These are phyloP conservation scores for Phaeosphaeriaceae sp. DNA, from an alignment of 2,329 filamentous ascomycete species.

Conservation along the genomic window DNA sequence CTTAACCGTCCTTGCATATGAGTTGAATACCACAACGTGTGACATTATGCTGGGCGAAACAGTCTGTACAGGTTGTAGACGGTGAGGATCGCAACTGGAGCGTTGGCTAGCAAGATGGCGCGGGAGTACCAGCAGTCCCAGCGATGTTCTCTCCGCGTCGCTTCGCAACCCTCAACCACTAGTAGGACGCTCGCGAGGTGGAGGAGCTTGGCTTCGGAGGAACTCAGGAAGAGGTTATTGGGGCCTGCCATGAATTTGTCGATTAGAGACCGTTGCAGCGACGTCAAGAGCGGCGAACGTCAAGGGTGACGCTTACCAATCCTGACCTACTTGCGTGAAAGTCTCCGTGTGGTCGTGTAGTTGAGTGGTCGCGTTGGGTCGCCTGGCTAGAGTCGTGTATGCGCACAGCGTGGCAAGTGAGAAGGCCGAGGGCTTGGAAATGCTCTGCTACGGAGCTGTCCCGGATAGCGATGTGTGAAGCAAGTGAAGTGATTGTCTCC, in stretches of 20 bases:
- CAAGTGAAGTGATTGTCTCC: not conserved
- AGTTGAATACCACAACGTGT: slow-evolving; percentile 86
- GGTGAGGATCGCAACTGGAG: slow-evolving; percentile 30
- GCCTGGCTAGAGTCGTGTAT: not conserved
- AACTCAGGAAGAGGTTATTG: slow-evolving; percentile 38
- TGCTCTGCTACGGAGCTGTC: not conserved
- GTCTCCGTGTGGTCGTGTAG: not conserved
- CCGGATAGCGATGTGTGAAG: not conserved
- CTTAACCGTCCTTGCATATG: slow-evolving; percentile 75
- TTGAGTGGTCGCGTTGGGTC: not conserved
- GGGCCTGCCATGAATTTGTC: slow-evolving; percentile 39
- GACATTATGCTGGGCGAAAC: slow-evolving; percentile 71
- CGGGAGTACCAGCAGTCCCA: slow-evolving; percentile 38
- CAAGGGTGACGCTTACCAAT: slow-evolving; percentile 25
- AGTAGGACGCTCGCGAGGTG: slow-evolving; percentile 40
- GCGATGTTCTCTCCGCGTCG: slow-evolving; percentile 30
- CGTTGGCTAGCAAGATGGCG: slow-evolving; percentile 32
- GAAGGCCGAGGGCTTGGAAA: not conserved
- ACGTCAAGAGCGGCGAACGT: slow-evolving; percentile 16
- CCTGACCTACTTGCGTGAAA: slow-evolving; percentile 1
- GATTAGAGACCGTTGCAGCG: slow-evolving; percentile 23
- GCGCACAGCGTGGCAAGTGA: not conserved
- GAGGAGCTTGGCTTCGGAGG: slow-evolving; percentile 42
- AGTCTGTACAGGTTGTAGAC: slow-evolving; percentile 35
- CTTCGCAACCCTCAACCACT: slow-evolving; percentile 36